Base-by-base conservation (phyloP, 371 early-diverging fungal genomes). In the Rhizopus stolonifer region DNA sequence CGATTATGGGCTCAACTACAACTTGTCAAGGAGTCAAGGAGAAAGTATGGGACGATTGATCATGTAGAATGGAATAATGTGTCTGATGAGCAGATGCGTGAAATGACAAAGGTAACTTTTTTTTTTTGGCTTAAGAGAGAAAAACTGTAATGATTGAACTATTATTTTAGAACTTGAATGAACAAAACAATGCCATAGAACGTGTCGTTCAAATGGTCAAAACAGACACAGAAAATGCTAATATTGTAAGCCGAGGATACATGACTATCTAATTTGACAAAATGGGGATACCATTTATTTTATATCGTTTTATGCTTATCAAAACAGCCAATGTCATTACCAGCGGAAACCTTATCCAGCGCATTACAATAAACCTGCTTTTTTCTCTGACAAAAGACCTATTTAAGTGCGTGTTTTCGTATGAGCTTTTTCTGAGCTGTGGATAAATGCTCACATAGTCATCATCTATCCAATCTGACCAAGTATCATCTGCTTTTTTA, bases 1-100 rank as follows among this genome's bases (percentile, higher is more conserved):
- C 92, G 92, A 53, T 74, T 92, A 14, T 87, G 89, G 85, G 90
- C 90, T 14, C 84, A 86, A 44, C 62, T 89, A 26, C 90, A 90
- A 42, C 69, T 85, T 54, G 76, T 89, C 19, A 90, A 91, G 56
- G 91, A 91, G 40, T 79, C 85, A 18, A 79, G 80, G 49, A 52
- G 84, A 46, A 69, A 79, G 17, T 73, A 77, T 46, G 72, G 69
- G 19, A 67, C 65, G 14, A 52, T 67, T 24, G 68, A 61, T 38
- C 66, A 65, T 26, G 65, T 65, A 10, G 61, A 65, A 9, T 77
- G 77, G 67, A 63, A 69, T 15, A 45, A 64, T 18, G 66, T 76
- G 6, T 73, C 72, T 33, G 68, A 68, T 31, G 62, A 77, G 2
- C 65, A 79, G 22, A 64, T 79, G 58, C 51, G 61, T 8, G 60